Conservation (phyloP, 257 asterid genomes). For the Primulina huaijiensis region DNA sequence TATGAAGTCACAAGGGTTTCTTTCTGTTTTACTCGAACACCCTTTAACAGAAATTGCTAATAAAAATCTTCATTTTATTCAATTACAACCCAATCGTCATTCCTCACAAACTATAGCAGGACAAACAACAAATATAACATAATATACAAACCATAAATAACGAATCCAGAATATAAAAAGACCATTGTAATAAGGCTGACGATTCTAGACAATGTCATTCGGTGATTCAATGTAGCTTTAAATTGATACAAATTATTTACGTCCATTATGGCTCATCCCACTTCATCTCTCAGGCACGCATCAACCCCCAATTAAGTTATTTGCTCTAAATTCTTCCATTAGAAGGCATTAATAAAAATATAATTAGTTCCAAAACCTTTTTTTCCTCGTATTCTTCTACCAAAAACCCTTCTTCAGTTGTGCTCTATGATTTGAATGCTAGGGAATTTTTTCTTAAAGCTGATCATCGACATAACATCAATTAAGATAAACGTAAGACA, state of each 20-base stretch:
- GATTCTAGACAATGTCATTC: neutral
- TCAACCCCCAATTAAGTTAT: neutral
- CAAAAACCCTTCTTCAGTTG: neutral
- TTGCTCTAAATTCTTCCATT: conserved; percentile 2
- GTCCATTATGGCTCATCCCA: neutral
- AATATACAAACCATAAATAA: neutral
- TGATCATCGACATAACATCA: conserved; percentile 12
- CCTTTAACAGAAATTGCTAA: neutral
- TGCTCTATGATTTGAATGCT: conserved; percentile 14
- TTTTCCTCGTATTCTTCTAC: conserved; percentile 7
- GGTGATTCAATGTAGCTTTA: neutral
- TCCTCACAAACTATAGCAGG: neutral
- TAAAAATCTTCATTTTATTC: neutral
- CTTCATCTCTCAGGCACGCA: neutral
- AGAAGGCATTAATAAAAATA: neutral
- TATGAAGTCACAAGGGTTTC: neutral
- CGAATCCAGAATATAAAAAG: neutral
- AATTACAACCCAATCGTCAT: neutral
- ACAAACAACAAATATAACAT: neutral
- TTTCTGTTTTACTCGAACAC: neutral
- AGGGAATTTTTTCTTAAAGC: neutral
- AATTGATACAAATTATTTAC: neutral
- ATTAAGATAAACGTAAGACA: neutral
- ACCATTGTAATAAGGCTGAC: neutral
- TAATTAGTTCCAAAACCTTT: neutral